Evolutionary conservation across 208 protist genomes (phyloP), one percentile per base, ranked within the genome.

Genomic region (Polymyxa betae): DNA sequence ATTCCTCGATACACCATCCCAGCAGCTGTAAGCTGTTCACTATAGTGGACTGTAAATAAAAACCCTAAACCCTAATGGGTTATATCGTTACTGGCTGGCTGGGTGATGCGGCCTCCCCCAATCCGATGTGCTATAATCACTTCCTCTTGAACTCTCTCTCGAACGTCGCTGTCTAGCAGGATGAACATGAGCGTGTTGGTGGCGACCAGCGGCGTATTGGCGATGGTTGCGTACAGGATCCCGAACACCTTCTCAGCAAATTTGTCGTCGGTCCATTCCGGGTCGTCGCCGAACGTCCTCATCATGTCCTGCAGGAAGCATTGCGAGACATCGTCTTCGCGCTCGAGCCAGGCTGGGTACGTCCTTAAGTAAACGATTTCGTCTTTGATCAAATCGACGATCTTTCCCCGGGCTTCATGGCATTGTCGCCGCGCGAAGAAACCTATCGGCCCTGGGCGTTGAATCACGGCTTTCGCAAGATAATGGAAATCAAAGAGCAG

Each of bases 201-300:
- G 72, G 72, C 72, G n/a, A 82, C 72, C 40, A 82, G 5, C n/a
- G 72, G 72, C n/a, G 72, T 82, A 82, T 82, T 82, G 72, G 72
- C 72, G 10, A 82, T n/a, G 10, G 72, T 82, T 35, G 72, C 72
- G 40, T 82, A 82, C 35, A 82, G 35, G 16, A 82, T 82, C 35
- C 72, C 72, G 72, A 82, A 82, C 16, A 82, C 10, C n/a, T 82
- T 82, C 12, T 5, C 72, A 82, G 72, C 72, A 82, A 82, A 45
- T 5, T 82, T 5, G 72, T 82, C 72, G n/a, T 82, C 72, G n/a
- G n/a, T 43, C 72, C 72, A 82, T 16, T 35, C 40, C 16, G 72
- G 16, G 72, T 82, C 72, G n/a, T 82, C n/a, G 12, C 72, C 72
- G 72, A 45, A 82, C n/a, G n/a, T 38, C n/a, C 72, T 5, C 40